Evolutionary conservation across 139 green algal genomes (phyloP), one percentile per base, ranked within the genome.

Genomic region (Coccomyxa sp.): DNA sequence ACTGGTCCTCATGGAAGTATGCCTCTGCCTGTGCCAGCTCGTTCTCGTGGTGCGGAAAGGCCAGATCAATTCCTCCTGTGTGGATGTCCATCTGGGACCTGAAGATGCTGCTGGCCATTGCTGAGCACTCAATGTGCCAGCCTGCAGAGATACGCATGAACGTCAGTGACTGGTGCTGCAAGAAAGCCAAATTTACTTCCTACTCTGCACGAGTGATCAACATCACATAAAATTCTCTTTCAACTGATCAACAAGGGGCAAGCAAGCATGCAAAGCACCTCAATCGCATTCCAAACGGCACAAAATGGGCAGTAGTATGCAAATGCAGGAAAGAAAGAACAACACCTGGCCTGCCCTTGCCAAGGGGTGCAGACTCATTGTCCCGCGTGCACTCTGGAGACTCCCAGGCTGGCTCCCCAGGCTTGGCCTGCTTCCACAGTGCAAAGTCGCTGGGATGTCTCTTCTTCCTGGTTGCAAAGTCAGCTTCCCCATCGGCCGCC

Each of bases 91-190:
- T 87, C 38, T 86, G 87, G 28, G 81, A 17, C 23, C 97, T 96
- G 58, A 98, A 85, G 31, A 99, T 86, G 15, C 92, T 84, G 66
- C 71, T 91, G 7, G 96, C 96, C 97, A 99, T 99, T 15, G 96
- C 97, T 58, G 87, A 95, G 95, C 97, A 99, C 90, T 99, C 97
- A 81, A 99, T 99, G 90, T 99, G 97, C 97, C 97, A 99, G 17
- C 97, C 96, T 94, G 87, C 81, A 67, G 16, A 67, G n/a, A 51
- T 57, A 18, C 13, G 28, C 77, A 81, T n/a, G 38, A 51, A 51
- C 3, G 9, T 75, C 66, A 75, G 1, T 27, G 9, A 7, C 25
- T 75, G 66, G 66, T 25, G 66, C 4, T 75, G 66, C 66, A 4
- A 27, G 3, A 10, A 75, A 75, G 66, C 66, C 25, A 27, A 7